Conservation (phyloP, 345 rosid genomes). For the Viola odorata region DNA sequence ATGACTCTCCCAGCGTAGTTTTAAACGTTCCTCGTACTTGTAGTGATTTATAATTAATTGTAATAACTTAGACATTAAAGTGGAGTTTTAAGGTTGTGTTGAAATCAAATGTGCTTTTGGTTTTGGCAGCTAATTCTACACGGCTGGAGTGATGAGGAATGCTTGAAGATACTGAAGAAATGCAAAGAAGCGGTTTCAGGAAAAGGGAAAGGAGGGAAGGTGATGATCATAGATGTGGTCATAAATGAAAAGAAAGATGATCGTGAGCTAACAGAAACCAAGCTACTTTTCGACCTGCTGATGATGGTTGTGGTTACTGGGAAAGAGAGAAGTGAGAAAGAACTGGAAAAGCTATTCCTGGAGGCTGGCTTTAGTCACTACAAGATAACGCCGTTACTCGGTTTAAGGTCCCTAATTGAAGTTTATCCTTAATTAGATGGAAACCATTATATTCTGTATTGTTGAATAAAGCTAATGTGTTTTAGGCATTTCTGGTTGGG, state of each 20-base stretch:
- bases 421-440: constrained; percentile 30
- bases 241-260: constrained; percentile 29
- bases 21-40: not conserved
- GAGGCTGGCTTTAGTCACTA: constrained; percentile 34
- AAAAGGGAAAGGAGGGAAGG: constrained; percentile 23
- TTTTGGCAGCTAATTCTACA: constrained; percentile 31
- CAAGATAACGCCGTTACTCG: constrained; percentile 31
- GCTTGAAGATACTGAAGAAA: constrained; percentile 33
- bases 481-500: not conserved
- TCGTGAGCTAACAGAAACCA: constrained; percentile 23
- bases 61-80: not conserved
- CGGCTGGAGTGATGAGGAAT: constrained; percentile 38
- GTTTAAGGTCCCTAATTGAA: constrained; percentile 48
- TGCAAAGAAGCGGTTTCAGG: constrained; percentile 35
- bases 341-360: constrained; percentile 35
- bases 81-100: too few species aligned
- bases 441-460: not conserved
- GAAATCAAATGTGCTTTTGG: not conserved
- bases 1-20: not conserved
- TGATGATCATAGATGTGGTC: constrained; percentile 34
- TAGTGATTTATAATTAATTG: not conserved
- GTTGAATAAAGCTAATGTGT: constrained; percentile 2
- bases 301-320: constrained; percentile 31
- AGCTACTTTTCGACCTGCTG: constrained; percentile 38
- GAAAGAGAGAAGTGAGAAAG: constrained; percentile 35